A percentile compares a stretch with the other conserved stretches of the same genome.
Conservation (phyloP, 495 filamentous ascomycete species). For the Immersiella caudata region DNA sequence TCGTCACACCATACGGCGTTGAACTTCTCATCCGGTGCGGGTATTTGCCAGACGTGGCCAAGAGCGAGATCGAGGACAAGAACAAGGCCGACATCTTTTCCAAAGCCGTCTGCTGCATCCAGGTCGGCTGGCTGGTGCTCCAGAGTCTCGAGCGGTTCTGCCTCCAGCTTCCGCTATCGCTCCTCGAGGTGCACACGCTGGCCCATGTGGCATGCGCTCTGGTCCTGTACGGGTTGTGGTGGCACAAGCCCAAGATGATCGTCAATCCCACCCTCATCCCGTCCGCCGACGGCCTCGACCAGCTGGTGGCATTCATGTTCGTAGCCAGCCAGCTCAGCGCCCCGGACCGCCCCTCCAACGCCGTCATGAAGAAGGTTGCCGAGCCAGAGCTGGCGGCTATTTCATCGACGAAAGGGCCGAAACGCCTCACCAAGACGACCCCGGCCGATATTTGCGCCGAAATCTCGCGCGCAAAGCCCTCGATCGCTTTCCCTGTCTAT, state of each 20-base stretch:
- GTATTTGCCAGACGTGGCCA: slow-evolving; percentile 1
- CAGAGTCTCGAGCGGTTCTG: slow-evolving; percentile 1
- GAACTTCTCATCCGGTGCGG: slow-evolving; percentile 6
- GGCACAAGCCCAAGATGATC: slow-evolving; percentile 11
- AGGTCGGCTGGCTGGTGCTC: slow-evolving; percentile 2
- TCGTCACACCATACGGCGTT: background rate
- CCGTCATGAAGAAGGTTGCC: background rate
- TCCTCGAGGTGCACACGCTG: slow-evolving; percentile 6
- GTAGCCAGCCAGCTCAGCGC: slow-evolving; percentile 14
- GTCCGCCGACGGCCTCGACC: background rate
- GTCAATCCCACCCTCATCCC: background rate
- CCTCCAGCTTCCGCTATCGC: slow-evolving; percentile 5
- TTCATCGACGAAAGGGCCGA: too few species aligned
- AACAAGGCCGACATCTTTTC: slow-evolving; percentile 8
- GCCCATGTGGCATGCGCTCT: slow-evolving; percentile 5
- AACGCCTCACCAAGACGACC: too few species aligned
- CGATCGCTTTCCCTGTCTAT: background rate
- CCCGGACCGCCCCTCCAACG: background rate
- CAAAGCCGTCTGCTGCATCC: slow-evolving; percentile 5
- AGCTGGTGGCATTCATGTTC: slow-evolving; percentile 5
- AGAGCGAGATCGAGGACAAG: slow-evolving; percentile 9
- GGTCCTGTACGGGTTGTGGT: slow-evolving; percentile 7
- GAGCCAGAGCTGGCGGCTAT: slow-evolving; percentile 6
- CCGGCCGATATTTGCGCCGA: too few species aligned
- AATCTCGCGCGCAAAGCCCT: background rate